Conservation (phyloP, 2,329 filamentous ascomycete species). For the Cytospora schulzeri region DNA sequence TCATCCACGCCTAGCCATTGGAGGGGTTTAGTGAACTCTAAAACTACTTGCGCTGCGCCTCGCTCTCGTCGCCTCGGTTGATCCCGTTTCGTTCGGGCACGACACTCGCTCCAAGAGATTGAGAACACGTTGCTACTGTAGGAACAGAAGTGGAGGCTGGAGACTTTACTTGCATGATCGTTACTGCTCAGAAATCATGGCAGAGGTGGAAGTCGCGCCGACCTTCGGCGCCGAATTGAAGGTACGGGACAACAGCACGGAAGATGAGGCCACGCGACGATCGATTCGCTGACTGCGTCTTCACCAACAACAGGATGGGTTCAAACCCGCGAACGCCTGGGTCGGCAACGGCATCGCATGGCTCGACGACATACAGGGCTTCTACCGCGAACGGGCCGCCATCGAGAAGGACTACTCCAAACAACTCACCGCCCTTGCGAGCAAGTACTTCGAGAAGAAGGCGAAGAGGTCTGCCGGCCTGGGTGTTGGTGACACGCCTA, state of each 20-base stretch:
- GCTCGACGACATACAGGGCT: slow-evolving; percentile 95
- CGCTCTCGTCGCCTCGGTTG: background rate
- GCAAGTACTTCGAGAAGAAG: slow-evolving; percentile 96
- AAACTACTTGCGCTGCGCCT: slow-evolving; percentile 3
- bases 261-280: background rate
- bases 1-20: slow-evolving; percentile 9
- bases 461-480: slow-evolving; percentile 82
- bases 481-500: slow-evolving; percentile 91
- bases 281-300: slow-evolving; percentile 16
- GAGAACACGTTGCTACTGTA: background rate
- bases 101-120: slow-evolving; percentile 1
- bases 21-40: slow-evolving; percentile 12
- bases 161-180: slow-evolving; percentile 24
- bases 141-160: background rate
- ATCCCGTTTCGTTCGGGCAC: background rate
- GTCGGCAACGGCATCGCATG: slow-evolving; percentile 85
- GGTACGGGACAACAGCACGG: slow-evolving; percentile 52
- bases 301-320: slow-evolving; percentile 72
- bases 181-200: slow-evolving; percentile 56
- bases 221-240: slow-evolving; percentile 94
- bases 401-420: slow-evolving; percentile 97
- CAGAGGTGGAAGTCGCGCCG: slow-evolving; percentile 78
- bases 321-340: slow-evolving; percentile 94
- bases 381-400: slow-evolving; percentile 89
- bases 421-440: slow-evolving; percentile 83